Base-by-base conservation (phyloP, 2,329 filamentous ascomycete species). In the Leptodontidium sp. region DNA sequence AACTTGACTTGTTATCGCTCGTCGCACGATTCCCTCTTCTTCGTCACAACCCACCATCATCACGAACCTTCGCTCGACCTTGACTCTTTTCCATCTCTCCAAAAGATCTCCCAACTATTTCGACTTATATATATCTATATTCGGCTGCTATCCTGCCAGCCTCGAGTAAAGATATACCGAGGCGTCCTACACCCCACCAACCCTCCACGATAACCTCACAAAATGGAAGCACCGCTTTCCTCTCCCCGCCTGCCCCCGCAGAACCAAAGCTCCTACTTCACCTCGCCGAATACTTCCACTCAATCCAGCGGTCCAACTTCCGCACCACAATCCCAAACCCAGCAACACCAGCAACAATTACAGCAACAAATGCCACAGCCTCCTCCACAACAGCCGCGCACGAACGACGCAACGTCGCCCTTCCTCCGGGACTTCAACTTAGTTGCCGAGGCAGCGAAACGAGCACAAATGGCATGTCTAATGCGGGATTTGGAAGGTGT, bases 381-480 rank as follows among this genome's bases (percentile, higher is more conserved):
- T 55, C 71, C 73, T 57, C 59, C 68, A 55, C 68, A 63, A 47
- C 69, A 65, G 9, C 69, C 70, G 61, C 57, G 58, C 32, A 86
- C 86, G 15, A 80, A 81, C 26, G 82, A 85, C 68, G 89, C 87
- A 76, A 84, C 82, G 5, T 83, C 84, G 11, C 85, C 84, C 4
- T 94, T 94, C 78, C 85, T 97, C 69, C 89, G 90, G 75, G 91
- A 97, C 80, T 93, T 95, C 77, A 95, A 88, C 68, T 87, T 98
- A 38, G 87, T 98, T 52, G 94, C 94, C 45, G 95, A 98, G 83
- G 95, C 95, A 1, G 95, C 94, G 53, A 97, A 97, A 82, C 86
- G 94, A 52, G 95, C 95, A 11, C 93, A 98, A 81, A 92, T 98
- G 85, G 93, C 93, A 52, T 90, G 94, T 76, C 84, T 98, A 79